A percentile compares a stretch with the other conserved stretches of the same genome.
Evolutionary conservation across 1,139 yeast genomes (phyloP).

Genomic region (Suzukiozyma palmioleophila): DNA sequence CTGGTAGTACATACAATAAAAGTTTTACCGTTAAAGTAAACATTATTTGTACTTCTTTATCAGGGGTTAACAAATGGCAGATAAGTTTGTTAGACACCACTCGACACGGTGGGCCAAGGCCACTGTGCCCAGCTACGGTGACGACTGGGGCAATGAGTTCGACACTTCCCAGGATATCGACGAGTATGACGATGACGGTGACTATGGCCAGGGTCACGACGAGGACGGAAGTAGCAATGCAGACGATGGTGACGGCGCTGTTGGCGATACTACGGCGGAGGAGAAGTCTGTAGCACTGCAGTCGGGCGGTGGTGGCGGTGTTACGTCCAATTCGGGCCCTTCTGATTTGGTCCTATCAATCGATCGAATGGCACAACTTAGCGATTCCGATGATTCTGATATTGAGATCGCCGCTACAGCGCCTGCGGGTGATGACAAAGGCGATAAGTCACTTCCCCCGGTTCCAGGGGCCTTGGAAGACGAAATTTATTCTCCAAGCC

Average conservation of each 20-base stretch:
- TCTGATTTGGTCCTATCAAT: slow-evolving; percentile 32
- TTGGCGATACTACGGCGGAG: neutral
- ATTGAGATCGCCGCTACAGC: slow-evolving; percentile 20
- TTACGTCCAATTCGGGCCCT: neutral
- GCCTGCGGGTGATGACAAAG: too few species aligned
- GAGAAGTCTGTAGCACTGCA: neutral
- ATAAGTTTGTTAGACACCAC: slow-evolving; percentile 50
- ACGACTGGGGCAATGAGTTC: slow-evolving; percentile 51
- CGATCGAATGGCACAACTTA: slow-evolving; percentile 16
- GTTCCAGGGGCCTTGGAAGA: too few species aligned
- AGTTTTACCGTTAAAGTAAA: too few species aligned
- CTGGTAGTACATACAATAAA: too few species aligned
- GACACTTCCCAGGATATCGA: slow-evolving; percentile 16
- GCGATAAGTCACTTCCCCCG: too few species aligned
- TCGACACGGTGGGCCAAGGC: slow-evolving; percentile 66
- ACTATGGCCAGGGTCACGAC: neutral
- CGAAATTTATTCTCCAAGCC: too few species aligned
- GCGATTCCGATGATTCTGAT: slow-evolving; percentile 15
- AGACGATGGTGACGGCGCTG: neutral
- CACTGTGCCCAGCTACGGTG: slow-evolving; percentile 54
- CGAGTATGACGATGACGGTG: slow-evolving; percentile 6
- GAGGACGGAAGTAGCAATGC: neutral
- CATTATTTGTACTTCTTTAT: neutral
- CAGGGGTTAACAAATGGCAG: slow-evolving; percentile 24
- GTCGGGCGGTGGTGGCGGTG: neutral